These are phyloP conservation scores for Wickerhamomyces sp. DNA, from an alignment of 1,139 yeast genomes.

Conservation along the genomic window DNA sequence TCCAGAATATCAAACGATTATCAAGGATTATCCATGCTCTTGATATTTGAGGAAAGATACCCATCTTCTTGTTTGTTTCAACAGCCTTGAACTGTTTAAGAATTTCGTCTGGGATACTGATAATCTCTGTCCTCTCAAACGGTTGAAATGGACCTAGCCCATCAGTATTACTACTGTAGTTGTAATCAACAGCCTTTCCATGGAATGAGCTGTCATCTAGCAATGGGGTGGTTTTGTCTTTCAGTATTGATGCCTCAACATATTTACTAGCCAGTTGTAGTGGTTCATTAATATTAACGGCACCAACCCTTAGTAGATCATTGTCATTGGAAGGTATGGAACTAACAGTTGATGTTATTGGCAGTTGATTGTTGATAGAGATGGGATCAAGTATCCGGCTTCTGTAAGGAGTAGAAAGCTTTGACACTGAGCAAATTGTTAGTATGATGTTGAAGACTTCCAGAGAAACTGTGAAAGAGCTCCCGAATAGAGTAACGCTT, in stretches of 20 bases:
- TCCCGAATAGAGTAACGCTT: no score
- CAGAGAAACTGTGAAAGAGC: background rate
- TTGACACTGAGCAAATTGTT: constrained; percentile 13
- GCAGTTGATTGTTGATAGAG: no score
- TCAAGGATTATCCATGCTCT: constrained; percentile 89
- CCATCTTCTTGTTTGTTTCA: constrained; percentile 70
- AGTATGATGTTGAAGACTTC: background rate
- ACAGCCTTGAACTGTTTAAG: constrained; percentile 66
- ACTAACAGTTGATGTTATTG: background rate
- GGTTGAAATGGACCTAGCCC: constrained; percentile 56
- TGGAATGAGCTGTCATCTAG: constrained; percentile 35
- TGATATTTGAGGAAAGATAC: constrained; percentile 74
- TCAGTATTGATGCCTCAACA: constrained; percentile 32
- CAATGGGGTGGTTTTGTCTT: constrained; percentile 35
- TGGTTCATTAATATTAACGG: constrained; percentile 24
- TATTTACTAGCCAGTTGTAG: constrained; percentile 35
- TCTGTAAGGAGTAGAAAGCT: constrained; percentile 20
- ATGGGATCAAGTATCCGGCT: constrained; percentile 13
- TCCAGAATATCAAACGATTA: constrained; percentile 81
- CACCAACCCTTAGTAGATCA: constrained; percentile 16
- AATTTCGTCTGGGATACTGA: constrained; percentile 78
- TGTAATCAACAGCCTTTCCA: constrained; percentile 37
- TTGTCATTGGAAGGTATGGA: constrained; percentile 14
- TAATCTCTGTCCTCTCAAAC: constrained; percentile 64
- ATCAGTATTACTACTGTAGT: constrained; percentile 32